Percentiles rank a stretch among this genome's conserved stretches.
Evolutionary conservation across 441 rosid species (phyloP).

Genomic region (Mallotus japonicus): DNA sequence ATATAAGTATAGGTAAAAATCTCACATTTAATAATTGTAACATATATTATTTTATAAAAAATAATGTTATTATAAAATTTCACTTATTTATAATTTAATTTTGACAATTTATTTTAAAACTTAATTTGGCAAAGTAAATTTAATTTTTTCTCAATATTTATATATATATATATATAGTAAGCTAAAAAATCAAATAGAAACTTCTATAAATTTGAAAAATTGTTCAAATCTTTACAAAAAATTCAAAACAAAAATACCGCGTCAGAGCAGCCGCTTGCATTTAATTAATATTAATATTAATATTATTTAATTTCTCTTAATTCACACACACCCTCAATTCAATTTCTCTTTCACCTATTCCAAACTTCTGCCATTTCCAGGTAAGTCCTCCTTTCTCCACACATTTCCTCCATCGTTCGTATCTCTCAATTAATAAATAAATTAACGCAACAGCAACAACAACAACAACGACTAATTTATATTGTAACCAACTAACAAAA

Average conservation of each 20-base stretch:
- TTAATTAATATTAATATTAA: no score
- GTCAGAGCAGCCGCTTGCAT: slow-evolving; percentile 8
- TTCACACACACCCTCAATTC: not conserved
- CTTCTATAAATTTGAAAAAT: slow-evolving; percentile 7
- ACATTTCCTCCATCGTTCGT: not conserved
- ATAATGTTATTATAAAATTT: no score
- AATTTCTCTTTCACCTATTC: slow-evolving; percentile 4
- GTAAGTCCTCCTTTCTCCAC: not conserved
- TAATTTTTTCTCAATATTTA: no score
- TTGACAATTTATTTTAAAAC: no score
- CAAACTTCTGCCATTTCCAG: slow-evolving; percentile 1
- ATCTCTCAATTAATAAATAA: not conserved
- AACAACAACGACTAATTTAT: no score
- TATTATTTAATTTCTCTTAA: no score
- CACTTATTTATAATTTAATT: no score
- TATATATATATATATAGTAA: no score
- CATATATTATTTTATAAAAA: no score
- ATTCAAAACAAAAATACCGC: slow-evolving; percentile 3
- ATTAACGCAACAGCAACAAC: not conserved
- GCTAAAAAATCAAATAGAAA: slow-evolving; percentile 1
- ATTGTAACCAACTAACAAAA: not conserved
- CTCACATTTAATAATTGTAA: no score
- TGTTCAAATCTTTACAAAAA: not conserved
- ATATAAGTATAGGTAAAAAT: no score
- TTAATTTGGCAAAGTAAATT: no score